Conservation (phyloP, 176 grass and related monocot genomes). For the Oryza punctata region DNA sequence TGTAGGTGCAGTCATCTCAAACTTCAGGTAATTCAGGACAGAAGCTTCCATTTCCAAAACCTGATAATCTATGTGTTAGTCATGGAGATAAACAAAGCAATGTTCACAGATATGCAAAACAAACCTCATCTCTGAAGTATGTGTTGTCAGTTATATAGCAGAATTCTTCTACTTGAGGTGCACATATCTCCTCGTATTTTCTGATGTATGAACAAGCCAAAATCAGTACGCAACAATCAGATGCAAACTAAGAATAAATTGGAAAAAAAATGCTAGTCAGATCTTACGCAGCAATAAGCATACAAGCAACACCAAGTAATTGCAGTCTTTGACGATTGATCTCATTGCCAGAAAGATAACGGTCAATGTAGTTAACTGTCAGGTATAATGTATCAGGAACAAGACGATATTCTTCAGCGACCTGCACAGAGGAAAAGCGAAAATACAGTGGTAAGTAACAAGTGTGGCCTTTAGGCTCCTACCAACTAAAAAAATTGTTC, state of each 20-base stretch:
- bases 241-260: constrained; percentile 3
- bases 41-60: constrained; percentile 94
- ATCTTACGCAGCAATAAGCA: constrained; percentile 97
- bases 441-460: neutral
- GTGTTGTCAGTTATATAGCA: constrained; percentile 99
- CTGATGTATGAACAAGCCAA: constrained; percentile 42
- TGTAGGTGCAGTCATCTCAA: constrained; percentile 93
- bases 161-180: constrained; percentile 99
- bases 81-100: neutral
- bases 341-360: constrained; percentile 93
- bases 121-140: constrained; percentile 95
- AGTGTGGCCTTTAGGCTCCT: neutral
- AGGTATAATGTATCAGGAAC: constrained; percentile 93
- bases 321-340: constrained; percentile 90
- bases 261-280: neutral
- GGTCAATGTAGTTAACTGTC: constrained; percentile 92
- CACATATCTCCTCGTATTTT: constrained; percentile 98
- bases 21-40: constrained; percentile 86
- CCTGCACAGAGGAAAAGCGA: constrained; percentile 43
- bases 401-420: constrained; percentile 93
- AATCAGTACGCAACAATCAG: constrained; percentile 23
- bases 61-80: constrained; percentile 38
- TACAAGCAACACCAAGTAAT: constrained; percentile 96
- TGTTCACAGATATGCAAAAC: neutral
- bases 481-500: neutral